A percentile compares a stretch with the other conserved stretches of the same genome.
phyloP scores from a whole-genome alignment of 2,329 filamentous ascomycete genomes.

The Didymella sp. region DNA sequence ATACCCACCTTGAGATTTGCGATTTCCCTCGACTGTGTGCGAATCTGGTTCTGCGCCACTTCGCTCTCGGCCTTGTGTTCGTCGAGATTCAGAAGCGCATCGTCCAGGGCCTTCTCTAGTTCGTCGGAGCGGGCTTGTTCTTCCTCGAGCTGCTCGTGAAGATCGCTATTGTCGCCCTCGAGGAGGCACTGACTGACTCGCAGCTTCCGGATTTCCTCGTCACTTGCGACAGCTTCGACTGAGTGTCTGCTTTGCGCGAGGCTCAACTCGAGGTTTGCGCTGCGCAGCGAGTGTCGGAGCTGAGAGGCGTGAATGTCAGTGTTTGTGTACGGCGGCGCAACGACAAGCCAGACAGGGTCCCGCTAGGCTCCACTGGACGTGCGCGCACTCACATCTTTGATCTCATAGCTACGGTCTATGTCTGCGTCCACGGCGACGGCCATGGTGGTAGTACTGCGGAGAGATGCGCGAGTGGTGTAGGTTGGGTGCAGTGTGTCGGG shows the following conservation, averaged over 20 bases:
- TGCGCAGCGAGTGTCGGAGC: constrained; percentile 60
- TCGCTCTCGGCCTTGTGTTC: constrained; percentile 56
- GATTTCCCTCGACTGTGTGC: constrained; percentile 61
- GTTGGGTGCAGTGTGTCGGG: constrained; percentile 23
- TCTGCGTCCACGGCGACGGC: constrained; percentile 36
- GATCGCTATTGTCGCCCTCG: constrained; percentile 73
- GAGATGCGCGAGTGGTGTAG: constrained; percentile 25
- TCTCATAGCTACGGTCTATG: constrained; percentile 38
- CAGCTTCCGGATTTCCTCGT: constrained; percentile 75
- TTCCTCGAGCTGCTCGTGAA: constrained; percentile 68
- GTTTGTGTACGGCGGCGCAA: constrained; percentile 15
- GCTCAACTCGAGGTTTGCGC: constrained; percentile 68
- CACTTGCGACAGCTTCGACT: constrained; percentile 72
- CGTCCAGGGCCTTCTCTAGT: constrained; percentile 59
- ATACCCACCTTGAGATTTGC: constrained; percentile 64
- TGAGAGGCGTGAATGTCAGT: constrained; percentile 31
- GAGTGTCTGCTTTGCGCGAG: constrained; percentile 71
- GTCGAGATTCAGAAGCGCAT: constrained; percentile 56
- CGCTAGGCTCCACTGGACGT: constrained; percentile 15
- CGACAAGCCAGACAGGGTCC: constrained; percentile 1
- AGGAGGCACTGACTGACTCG: constrained; percentile 70
- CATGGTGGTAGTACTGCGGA: constrained; percentile 37
- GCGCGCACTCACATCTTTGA: constrained; percentile 45
- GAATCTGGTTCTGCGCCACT: constrained; percentile 59
- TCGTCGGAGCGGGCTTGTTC: constrained; percentile 67